These are phyloP conservation scores for Pyrenophora teres DNA, from an alignment of 2,329 filamentous ascomycete genomes.

Conservation along the genomic window DNA sequence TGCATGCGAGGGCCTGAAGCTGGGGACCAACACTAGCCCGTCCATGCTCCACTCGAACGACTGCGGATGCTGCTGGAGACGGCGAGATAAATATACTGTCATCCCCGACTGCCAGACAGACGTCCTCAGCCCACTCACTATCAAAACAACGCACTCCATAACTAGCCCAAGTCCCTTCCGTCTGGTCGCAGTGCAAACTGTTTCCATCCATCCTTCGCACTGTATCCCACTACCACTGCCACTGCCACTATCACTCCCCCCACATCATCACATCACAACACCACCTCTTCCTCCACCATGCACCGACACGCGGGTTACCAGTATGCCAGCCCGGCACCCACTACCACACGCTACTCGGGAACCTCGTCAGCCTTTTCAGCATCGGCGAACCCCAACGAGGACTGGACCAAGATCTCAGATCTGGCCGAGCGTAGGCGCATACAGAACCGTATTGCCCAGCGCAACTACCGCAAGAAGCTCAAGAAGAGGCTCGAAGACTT, in stretches of 20 bases:
- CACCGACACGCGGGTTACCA: slow-evolving; percentile 53
- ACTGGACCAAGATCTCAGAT: slow-evolving; percentile 99
- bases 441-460: slow-evolving; percentile 96
- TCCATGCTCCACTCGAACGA: slow-evolving; percentile 36
- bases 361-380: slow-evolving; percentile 95
- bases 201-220: neutral
- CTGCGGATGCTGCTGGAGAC: slow-evolving; percentile 29
- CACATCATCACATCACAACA: slow-evolving; percentile 6
- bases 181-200: neutral
- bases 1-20: slow-evolving; percentile 38
- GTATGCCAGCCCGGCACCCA: slow-evolving; percentile 47
- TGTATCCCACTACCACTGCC: slow-evolving; percentile 7
- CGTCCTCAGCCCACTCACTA: slow-evolving; percentile 28
- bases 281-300: slow-evolving; percentile 41
- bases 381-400: slow-evolving; percentile 93
- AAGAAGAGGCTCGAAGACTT: slow-evolving; percentile 87
- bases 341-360: slow-evolving; percentile 67
- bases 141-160: slow-evolving; percentile 22
- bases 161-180: slow-evolving; percentile 14
- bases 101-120: slow-evolving; percentile 30
- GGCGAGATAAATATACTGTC: slow-evolving; percentile 40
- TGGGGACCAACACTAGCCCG: slow-evolving; percentile 36
- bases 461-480: slow-evolving; percentile 96
- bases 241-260: slow-evolving; percentile 6
- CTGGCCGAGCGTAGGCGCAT: slow-evolving; percentile 91